These are phyloP conservation scores for Citrus trifoliata DNA, from an alignment of 345 rosid species.

Conservation along the genomic window DNA sequence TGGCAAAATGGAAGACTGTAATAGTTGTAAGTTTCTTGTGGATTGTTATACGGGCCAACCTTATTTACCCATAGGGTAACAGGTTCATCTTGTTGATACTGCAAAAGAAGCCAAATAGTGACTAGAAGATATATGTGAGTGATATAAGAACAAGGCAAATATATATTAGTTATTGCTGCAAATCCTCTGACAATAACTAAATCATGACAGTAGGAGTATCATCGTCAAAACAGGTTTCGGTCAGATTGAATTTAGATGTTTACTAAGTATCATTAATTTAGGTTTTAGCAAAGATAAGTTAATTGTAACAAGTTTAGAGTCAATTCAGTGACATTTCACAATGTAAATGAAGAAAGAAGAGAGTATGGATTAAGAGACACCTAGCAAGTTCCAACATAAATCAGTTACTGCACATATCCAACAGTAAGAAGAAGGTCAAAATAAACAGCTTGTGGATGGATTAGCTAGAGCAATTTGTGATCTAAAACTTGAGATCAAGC, in stretches of 20 bases:
- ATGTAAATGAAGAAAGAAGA: background rate
- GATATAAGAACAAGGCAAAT: slow-evolving; percentile 1
- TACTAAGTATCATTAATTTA: background rate
- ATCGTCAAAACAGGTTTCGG: background rate
- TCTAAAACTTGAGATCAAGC: background rate
- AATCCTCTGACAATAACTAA: background rate
- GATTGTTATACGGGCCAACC: slow-evolving; percentile 98
- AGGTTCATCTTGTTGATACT: slow-evolving; percentile 79
- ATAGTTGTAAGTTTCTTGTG: slow-evolving; percentile 98
- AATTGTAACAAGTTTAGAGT: background rate
- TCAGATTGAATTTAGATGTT: background rate
- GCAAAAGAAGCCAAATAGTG: slow-evolving; percentile 24
- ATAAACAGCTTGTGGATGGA: background rate
- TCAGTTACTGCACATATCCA: background rate
- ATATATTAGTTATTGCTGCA: background rate
- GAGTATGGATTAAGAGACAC: background rate
- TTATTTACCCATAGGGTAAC: slow-evolving; percentile 98
- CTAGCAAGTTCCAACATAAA: background rate
- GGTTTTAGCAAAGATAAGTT: background rate
- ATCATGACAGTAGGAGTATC: background rate
- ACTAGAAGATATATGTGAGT: background rate
- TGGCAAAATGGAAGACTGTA: slow-evolving; percentile 98
- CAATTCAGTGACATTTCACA: background rate
- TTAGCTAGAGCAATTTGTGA: background rate
- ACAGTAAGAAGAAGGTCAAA: background rate